A percentile compares a stretch with the other conserved stretches of the same genome.
Evolutionary conservation across 2,329 filamentous ascomycete genomes (phyloP).

Genomic region (Nannizzia gypsea): DNA sequence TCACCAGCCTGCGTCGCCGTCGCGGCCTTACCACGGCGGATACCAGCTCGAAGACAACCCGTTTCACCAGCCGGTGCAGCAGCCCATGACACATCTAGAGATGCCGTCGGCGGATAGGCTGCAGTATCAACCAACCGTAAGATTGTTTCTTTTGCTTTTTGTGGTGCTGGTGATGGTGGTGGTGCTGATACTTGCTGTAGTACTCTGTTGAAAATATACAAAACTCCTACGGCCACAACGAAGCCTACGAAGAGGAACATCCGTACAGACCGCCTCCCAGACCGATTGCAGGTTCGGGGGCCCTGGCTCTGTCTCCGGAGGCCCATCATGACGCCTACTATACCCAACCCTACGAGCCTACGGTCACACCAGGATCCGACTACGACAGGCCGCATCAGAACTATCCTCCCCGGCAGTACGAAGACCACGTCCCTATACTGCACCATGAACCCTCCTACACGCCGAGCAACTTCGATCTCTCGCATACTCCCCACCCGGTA

Average conservation of each 20-base stretch:
- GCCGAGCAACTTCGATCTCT: constrained; percentile 40
- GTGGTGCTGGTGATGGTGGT: background rate
- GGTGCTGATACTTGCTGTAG: constrained; percentile 25
- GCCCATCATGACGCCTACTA: constrained; percentile 82
- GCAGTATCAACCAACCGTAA: constrained; percentile 71
- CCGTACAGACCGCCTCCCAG: constrained; percentile 26
- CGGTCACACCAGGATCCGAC: constrained; percentile 43
- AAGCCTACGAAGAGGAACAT: constrained; percentile 45
- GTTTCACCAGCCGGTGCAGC: constrained; percentile 41
- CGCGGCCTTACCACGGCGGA: constrained; percentile 59
- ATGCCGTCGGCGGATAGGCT: constrained; percentile 66
- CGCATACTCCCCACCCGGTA: constrained; percentile 49
- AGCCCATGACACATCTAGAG: constrained; percentile 42
- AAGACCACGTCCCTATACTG: constrained; percentile 68
- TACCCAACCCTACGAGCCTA: constrained; percentile 67
- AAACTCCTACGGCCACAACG: constrained; percentile 51
- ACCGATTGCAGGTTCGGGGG: constrained; percentile 34
- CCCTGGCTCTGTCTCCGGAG: constrained; percentile 62
- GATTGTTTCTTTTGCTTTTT: constrained; percentile 25
- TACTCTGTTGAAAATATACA: constrained; percentile 60
- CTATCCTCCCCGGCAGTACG: constrained; percentile 43
- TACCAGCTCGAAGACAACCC: constrained; percentile 76
- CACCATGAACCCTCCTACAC: constrained; percentile 44
- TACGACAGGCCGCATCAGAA: constrained; percentile 46
- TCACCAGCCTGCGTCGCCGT: constrained; percentile 46